Conservation (phyloP, 2,329 filamentous ascomycete species). For the Alternaria sp. region DNA sequence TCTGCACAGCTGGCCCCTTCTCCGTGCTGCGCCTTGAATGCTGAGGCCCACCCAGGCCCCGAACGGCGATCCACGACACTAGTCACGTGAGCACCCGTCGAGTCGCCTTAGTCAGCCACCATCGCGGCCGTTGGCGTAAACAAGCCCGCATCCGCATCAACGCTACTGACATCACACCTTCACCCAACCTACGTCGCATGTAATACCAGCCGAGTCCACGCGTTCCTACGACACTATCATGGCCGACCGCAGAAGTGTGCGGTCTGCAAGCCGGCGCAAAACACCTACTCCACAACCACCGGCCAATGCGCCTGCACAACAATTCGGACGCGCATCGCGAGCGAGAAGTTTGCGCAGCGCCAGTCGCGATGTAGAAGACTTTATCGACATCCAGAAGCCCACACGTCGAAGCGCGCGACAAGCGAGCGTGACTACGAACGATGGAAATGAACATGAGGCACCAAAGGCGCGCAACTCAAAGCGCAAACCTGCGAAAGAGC, state of each 20-base stretch:
- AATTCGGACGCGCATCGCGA: slow-evolving; percentile 32
- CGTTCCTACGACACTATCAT: slow-evolving; percentile 22
- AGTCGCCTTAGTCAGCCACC: slow-evolving; percentile 5
- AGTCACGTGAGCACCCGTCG: slow-evolving; percentile 25
- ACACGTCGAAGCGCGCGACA: slow-evolving; percentile 37
- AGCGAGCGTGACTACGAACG: slow-evolving; percentile 34
- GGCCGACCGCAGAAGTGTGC: slow-evolving; percentile 42
- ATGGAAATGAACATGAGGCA: slow-evolving; percentile 29
- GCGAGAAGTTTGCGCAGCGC: slow-evolving; percentile 47
- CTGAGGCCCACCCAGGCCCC: slow-evolving; percentile 4
- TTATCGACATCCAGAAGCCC: slow-evolving; percentile 23
- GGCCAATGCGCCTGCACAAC: slow-evolving; percentile 23
- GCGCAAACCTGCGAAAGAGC: slow-evolving; percentile 30
- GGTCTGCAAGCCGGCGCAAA: slow-evolving; percentile 42
- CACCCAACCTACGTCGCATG: slow-evolving; percentile 12
- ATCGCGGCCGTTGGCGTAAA: slow-evolving; percentile 11
- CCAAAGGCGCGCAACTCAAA: slow-evolving; percentile 26
- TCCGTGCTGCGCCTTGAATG: slow-evolving; percentile 16
- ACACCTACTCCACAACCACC: slow-evolving; percentile 40
- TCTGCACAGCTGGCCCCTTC: slow-evolving; percentile 25
- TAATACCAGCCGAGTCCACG: neutral
- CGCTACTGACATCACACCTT: slow-evolving; percentile 1
- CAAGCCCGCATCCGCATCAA: slow-evolving; percentile 9
- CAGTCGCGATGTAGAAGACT: slow-evolving; percentile 47
- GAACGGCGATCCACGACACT: neutral